phyloP scores from a whole-genome alignment of 2,329 filamentous ascomycete species.

The Phoma sp. region DNA sequence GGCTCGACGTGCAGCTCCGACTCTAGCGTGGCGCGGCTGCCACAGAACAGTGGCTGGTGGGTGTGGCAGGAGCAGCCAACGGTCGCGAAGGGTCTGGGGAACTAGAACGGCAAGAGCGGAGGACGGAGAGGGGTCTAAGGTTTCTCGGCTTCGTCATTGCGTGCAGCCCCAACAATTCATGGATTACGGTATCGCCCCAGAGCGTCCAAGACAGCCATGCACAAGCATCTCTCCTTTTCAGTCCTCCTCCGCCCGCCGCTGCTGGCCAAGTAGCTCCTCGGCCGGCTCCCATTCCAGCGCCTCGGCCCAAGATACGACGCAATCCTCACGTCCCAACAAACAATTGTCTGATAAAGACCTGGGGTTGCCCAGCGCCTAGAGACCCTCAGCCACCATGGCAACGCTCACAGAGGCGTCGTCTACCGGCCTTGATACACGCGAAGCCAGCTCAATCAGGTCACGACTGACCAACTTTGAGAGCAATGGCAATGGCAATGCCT shows the following conservation, averaged over 20 bases:
- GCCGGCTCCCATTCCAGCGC: slow-evolving; percentile 10
- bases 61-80: not conserved
- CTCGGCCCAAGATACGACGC: slow-evolving; percentile 10
- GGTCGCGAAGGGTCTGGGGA: not conserved
- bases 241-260: not conserved
- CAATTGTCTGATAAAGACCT: not conserved
- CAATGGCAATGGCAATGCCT: slow-evolving; percentile 1
- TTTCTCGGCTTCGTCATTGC: slow-evolving; percentile 5
- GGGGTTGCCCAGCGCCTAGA: not conserved
- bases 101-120: not conserved
- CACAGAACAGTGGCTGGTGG: not conserved
- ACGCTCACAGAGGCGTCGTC: slow-evolving; percentile 31
- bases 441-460: slow-evolving; percentile 31
- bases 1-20: slow-evolving; percentile 3
- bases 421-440: slow-evolving; percentile 30
- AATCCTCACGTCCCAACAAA: slow-evolving; percentile 2
- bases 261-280: slow-evolving; percentile 11
- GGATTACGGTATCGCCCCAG: not conserved
- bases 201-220: slow-evolving; percentile 19
- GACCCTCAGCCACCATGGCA: slow-evolving; percentile 33
- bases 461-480: slow-evolving; percentile 30
- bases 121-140: not conserved
- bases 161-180: slow-evolving; percentile 14
- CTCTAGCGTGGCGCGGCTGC: not conserved
- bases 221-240: not conserved